A percentile compares a stretch with the other conserved stretches of the same genome.
Evolutionary conservation across 2,329 filamentous ascomycete species (phyloP).

Genomic region (Ambrosiella cleistominuta): DNA sequence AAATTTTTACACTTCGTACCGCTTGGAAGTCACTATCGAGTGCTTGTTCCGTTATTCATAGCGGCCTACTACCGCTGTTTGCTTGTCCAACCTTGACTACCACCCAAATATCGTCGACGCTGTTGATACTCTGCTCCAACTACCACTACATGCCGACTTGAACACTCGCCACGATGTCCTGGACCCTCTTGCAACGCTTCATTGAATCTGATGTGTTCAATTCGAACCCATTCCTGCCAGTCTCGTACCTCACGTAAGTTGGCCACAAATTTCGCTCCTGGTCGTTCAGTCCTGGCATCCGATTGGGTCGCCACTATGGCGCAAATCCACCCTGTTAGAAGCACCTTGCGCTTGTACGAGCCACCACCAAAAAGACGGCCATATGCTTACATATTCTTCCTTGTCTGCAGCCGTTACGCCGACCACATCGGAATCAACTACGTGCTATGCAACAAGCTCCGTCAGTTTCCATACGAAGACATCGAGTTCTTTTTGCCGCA

Average conservation of each 20-base stretch:
- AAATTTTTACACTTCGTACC: too few relatives aligned
- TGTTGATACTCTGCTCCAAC: not conserved
- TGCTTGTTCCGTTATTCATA: too few relatives aligned
- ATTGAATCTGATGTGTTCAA: slow-evolving; percentile 90
- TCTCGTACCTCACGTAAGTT: slow-evolving; percentile 73
- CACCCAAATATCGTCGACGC: too few relatives aligned
- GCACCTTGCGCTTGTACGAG: slow-evolving; percentile 1
- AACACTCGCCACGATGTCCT: slow-evolving; percentile 40
- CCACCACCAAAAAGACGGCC: not conserved
- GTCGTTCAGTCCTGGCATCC: not conserved
- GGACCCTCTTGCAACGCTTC: slow-evolving; percentile 79
- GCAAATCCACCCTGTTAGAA: not conserved
- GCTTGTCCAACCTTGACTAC: too few relatives aligned
- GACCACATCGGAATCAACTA: slow-evolving; percentile 83
- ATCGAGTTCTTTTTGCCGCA: slow-evolving; percentile 85
- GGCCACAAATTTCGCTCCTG: not conserved
- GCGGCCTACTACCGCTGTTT: too few relatives aligned
- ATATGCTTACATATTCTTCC: slow-evolving; percentile 7
- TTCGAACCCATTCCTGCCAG: slow-evolving; percentile 72
- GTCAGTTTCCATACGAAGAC: slow-evolving; percentile 77
- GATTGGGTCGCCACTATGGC: not conserved
- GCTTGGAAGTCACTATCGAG: too few relatives aligned
- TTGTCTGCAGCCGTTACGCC: slow-evolving; percentile 52
- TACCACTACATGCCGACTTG: not conserved
- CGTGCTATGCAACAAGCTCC: slow-evolving; percentile 73